A percentile compares a stretch with the other conserved stretches of the same genome.
phyloP scores from a whole-genome alignment of 139 green algal species.

The Coccomyxa sp. region DNA sequence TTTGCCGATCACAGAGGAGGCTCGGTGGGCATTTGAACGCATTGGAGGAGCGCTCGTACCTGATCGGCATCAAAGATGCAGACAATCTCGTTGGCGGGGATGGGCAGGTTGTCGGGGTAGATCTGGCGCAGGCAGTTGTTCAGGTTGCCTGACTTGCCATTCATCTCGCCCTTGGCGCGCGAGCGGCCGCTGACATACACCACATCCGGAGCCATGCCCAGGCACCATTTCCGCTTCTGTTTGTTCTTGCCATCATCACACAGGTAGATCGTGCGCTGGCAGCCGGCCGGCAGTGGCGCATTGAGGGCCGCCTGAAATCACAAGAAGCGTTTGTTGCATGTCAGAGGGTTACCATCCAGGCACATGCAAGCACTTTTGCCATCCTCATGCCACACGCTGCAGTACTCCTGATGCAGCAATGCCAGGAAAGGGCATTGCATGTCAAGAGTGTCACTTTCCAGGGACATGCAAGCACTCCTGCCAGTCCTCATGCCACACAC shows the following conservation, averaged over 20 bases:
- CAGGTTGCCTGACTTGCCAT: conserved; percentile 67
- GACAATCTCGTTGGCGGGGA: conserved; percentile 43
- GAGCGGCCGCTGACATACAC: conserved; percentile 45
- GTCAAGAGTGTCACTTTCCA: no score
- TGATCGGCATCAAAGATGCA: conserved; percentile 71
- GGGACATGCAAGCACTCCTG: conserved; percentile 2
- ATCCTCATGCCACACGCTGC: not conserved
- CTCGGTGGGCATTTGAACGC: no score
- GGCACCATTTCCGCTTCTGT: conserved; percentile 20
- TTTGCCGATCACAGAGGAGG: no score
- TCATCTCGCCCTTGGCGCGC: conserved; percentile 36
- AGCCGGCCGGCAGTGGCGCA: conserved; percentile 38
- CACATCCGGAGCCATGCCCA: conserved; percentile 11
- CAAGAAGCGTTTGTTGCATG: not conserved
- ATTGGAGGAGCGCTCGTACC: conserved; percentile 6
- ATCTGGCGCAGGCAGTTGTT: conserved; percentile 44
- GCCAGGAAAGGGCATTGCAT: no score
- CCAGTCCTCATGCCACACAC: not conserved
- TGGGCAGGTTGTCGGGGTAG: conserved; percentile 20
- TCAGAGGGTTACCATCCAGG: no score
- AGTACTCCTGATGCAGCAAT: not conserved
- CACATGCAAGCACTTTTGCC: not conserved
- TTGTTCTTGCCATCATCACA: conserved; percentile 30
- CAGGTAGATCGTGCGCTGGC: conserved; percentile 48
- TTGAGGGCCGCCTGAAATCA: conserved; percentile 26